phyloP scores from a whole-genome alignment of 73 alveolate species.

The Paramecium primaurelia region DNA sequence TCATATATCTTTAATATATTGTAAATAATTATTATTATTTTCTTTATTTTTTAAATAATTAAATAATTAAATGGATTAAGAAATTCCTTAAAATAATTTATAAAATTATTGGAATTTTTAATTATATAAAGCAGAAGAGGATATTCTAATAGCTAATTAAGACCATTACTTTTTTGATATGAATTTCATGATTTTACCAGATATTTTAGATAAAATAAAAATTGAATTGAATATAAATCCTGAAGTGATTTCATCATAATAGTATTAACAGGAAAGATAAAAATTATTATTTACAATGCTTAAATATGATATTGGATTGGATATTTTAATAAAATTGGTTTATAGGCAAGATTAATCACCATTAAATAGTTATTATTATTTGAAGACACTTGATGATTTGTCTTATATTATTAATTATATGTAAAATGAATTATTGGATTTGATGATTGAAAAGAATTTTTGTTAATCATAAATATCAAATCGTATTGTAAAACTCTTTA shows the following conservation, averaged over 20 bases:
- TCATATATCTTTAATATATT: no score
- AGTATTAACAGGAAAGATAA: background rate
- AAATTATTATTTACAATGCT: background rate
- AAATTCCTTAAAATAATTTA: background rate
- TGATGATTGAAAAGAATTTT: background rate
- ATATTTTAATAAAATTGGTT: background rate
- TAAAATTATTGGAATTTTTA: background rate
- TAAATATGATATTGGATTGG: background rate
- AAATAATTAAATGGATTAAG: background rate
- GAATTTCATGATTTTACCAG: background rate
- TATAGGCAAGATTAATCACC: slow-evolving; percentile 32
- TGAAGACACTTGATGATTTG: background rate
- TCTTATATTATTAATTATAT: background rate
- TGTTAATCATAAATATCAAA: background rate
- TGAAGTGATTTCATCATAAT: background rate
- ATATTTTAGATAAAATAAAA: background rate
- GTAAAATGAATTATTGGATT: background rate
- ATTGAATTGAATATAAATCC: background rate
- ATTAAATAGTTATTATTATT: background rate
- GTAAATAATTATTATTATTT: no score
- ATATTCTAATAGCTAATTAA: background rate
- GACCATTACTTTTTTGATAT: background rate
- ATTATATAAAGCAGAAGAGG: background rate
- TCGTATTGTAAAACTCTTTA: background rate
- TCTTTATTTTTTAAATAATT: background rate